phyloP scores from a whole-genome alignment of 116 monocot species.

The Dioscorea cayenensis region DNA sequence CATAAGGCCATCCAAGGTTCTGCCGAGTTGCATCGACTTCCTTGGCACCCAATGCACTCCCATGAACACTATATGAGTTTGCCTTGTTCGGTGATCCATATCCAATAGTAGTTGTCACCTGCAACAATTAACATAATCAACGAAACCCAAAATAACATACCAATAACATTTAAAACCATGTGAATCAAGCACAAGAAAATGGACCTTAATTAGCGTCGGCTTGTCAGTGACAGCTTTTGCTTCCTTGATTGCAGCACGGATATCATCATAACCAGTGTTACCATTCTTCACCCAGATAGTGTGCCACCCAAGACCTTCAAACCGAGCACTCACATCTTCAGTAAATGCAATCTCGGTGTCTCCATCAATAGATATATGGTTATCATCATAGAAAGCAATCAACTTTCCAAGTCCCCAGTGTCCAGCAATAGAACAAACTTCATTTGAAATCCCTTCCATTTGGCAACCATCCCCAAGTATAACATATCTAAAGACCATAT shows the following conservation, averaged over 20 bases:
- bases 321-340: slow-evolving; percentile 75
- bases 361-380: slow-evolving; percentile 96
- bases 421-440: slow-evolving; percentile 76
- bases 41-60: slow-evolving; percentile 83
- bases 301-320: slow-evolving; percentile 94
- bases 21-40: slow-evolving; percentile 92
- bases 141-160: not conserved
- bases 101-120: slow-evolving; percentile 96
- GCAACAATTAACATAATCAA: slow-evolving; percentile 7
- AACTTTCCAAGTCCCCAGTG: slow-evolving; percentile 95
- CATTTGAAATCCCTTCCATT: slow-evolving; percentile 91
- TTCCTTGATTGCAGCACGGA: slow-evolving; percentile 84
- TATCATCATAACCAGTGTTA: slow-evolving; percentile 87
- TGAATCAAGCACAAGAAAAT: not conserved
- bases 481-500: slow-evolving; percentile 35
- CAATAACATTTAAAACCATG: not conserved
- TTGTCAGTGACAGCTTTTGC: slow-evolving; percentile 91
- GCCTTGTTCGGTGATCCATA: slow-evolving; percentile 97
- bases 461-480: slow-evolving; percentile 93
- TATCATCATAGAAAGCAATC: slow-evolving; percentile 96
- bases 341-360: slow-evolving; percentile 96
- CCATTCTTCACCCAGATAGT: slow-evolving; percentile 99
- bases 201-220: slow-evolving; percentile 88
- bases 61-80: slow-evolving; percentile 86
- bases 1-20: slow-evolving; percentile 92